Evolutionary conservation across 2,329 filamentous ascomycete species (phyloP), one percentile per base, ranked within the genome.

Genomic region (Penicillium psychrosexuale): DNA sequence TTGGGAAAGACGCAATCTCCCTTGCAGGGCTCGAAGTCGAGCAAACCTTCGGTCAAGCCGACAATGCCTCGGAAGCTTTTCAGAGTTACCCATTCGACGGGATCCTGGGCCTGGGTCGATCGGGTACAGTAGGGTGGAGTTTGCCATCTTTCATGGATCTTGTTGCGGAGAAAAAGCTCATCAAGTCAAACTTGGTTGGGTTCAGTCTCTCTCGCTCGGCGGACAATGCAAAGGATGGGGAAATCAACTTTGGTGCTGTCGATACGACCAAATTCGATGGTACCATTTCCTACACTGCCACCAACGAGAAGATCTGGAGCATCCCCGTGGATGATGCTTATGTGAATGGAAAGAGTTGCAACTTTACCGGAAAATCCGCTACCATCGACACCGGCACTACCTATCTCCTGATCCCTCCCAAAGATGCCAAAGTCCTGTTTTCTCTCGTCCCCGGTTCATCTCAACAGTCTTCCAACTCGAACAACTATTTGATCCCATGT

Each of bases 331-430:
- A 85, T 40, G 85, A 87, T 62, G 80, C 86, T 47, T 77, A 82
- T 2, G 83, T 87, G 43, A 80, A 86, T 55, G 86, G 83, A 44
- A 78, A 81, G 40, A 75, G 78, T 8, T 80, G 81, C 12, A 78
- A 80, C n/a, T 76, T 86, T 9, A 69, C 65, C 1, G 73, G 71
- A 34, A 83, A 81, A 46, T 77, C 78, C 1, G 89, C 87, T 31
- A 90, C 91, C 68, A 86, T 96, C 62, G 91, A 96, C 72, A 91
- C 89, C 0, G 91, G 91, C 47, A 94, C 91, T 0, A 89, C 87
- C 0, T 94, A 87, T 69, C 82, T 91, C 28, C 85, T 96, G 60
- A 84, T 89, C 6, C 89, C 90, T 0, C 73, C 79, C 1, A 75
- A 76, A 2, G 86, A 91, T 64, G 88, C 90, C 1, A 78, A 81